Evolutionary conservation across 108 stramenopile genomes (phyloP).

Genomic region (Nitzschia sp.): DNA sequence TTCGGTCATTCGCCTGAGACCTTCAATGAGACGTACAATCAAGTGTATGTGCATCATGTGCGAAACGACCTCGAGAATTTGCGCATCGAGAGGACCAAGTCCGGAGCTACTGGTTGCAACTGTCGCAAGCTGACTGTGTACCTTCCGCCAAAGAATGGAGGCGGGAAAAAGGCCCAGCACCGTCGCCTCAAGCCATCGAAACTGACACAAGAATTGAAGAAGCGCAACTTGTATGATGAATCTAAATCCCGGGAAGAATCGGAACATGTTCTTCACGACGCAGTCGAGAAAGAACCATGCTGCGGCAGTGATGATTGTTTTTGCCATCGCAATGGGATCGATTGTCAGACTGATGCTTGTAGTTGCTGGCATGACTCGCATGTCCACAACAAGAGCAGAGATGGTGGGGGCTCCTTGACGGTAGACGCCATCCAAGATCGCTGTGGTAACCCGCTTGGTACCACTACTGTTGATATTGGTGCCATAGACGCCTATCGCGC

Average conservation of each 20-base stretch:
- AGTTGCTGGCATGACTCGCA: constrained; percentile 80
- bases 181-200: constrained; percentile 66
- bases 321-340: constrained; percentile 69
- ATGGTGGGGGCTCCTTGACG: background rate
- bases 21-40: constrained; percentile 45
- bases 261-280: constrained; percentile 63
- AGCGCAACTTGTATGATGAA: constrained; percentile 54
- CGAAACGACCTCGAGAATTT: constrained; percentile 80
- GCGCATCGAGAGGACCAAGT: constrained; percentile 56
- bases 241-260: constrained; percentile 51
- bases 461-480: constrained; percentile 63
- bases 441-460: constrained; percentile 78
- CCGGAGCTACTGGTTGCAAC: constrained; percentile 66
- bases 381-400: constrained; percentile 27
- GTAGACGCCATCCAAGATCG: constrained; percentile 51
- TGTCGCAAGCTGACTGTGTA: constrained; percentile 82
- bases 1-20: constrained; percentile 6
- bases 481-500: constrained; percentile 54
- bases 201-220: constrained; percentile 74
- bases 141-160: constrained; percentile 51
- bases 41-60: constrained; percentile 56
- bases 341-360: constrained; percentile 87
- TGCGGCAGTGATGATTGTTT: constrained; percentile 70
- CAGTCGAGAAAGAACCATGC: constrained; percentile 73
- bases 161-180: constrained; percentile 66